Evolutionary conservation across 345 rosid genomes (phyloP), one percentile per base, ranked within the genome.

Genomic region (Aurinia saxatilis): DNA sequence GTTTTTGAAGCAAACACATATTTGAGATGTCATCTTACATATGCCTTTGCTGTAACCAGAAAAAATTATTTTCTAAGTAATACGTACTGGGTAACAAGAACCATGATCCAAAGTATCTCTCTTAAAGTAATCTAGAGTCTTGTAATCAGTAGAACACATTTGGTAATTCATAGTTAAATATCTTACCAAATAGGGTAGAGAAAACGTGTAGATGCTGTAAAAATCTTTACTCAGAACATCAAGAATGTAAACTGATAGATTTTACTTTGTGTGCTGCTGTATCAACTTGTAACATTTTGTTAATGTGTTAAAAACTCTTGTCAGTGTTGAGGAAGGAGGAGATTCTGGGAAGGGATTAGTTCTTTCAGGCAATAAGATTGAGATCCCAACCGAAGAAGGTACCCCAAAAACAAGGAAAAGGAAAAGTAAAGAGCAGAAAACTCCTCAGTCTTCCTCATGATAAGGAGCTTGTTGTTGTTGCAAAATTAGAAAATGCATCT

Each of bases 241-340:
- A n/a, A n/a, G n/a, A 21, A 1, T 21, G 25, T 21, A 4, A 21
- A 4, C 4, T 21, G 30, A 21, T 21, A 1, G 25, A 21, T 21
- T 21, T n/a, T n/a, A n/a, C n/a, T n/a, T n/a, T n/a, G n/a, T n/a
- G n/a, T n/a, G n/a, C 25, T 21, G 2, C 25, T 21, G 25, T 21
- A 21, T 21, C 4, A 21, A 21, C 25, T 21, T 21, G 25, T 1
- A 21, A 21, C 25, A 27, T 27, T 27, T 27, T 27, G 31, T 27
- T 27, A 27, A 0, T 27, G 31, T 27, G 31, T 21, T 21, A 4
- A 21, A 27, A 27, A 27, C 5, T 1, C 31, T 27, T 27, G 60
- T 72, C 76, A 86, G 93, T 21, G 65, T 66, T 19, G 82, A 73
- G 75, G 75, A 75, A 66, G 81, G 44, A 7, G 90, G 86, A 45